Base-by-base conservation (phyloP, 352 stramenopile genomes). In the Pythium diclinum region DNA sequence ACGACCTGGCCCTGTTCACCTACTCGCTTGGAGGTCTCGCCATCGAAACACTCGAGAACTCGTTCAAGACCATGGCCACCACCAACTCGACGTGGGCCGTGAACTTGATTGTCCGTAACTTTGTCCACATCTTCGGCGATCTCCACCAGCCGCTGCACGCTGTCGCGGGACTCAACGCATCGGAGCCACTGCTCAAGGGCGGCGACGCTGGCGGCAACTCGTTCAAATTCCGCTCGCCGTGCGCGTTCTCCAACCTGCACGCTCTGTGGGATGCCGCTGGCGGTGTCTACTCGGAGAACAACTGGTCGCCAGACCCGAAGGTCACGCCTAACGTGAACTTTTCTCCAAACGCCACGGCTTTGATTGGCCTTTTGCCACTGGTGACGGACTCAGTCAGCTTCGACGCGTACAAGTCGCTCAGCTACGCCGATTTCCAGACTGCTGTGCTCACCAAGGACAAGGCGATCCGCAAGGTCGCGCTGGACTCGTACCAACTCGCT, bases 101-200 rank as follows among this genome's bases (percentile, higher is more conserved):
- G 32, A 88, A 88, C 67, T 54, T 85, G 8, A 56, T 78, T 32
- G 38, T 88, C 8, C 79, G 77, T 23, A 76, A 87, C 67, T 85
- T 88, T 63, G 77, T 88, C 63, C 79, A 88, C 70, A 73, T 87
- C 63, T 85, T 87, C 55, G 76, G 74, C 4, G 79, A 89, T 52
- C 52, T 83, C 13, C 76, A 86, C 57, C 78, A 88, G 53, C 79
- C 77, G 0, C 63, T 87, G 19, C 79, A 89, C 69, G 68, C 76
- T 1, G 69, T 84, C 2, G 69, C 65, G 0, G 77, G 76, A 25
- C 17, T 55, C 21, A 49, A 42, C 54, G 54, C 42, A 4, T 49
- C 42, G 3, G 42, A 49, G 42, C 42, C 42, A 10, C 42, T 21
- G 17, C 16, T 49, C 14, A 25, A 25, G 42, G 42, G 42, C 4